Base-by-base conservation (phyloP, 331 rosid genomes). In the Stylosanthes scabra region DNA sequence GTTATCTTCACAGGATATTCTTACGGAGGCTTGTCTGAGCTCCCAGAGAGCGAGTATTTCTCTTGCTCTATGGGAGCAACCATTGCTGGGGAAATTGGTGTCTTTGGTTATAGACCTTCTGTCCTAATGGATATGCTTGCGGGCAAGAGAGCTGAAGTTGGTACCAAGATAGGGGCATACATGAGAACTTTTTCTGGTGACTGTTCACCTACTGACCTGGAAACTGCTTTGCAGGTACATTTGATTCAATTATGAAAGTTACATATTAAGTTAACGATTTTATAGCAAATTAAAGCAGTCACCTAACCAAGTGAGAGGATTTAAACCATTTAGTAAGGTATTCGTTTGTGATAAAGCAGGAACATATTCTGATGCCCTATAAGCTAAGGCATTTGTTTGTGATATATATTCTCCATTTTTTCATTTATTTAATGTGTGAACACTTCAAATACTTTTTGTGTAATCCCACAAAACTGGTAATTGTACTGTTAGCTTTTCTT, bases 131-230 rank as follows among this genome's bases (percentile, higher is more conserved):
- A 94, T 81, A 91, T 94, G 93, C 96, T 94, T 81, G 99, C 99
- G 72, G 99, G 97, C 57, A 94, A 94, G 83, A 89, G 97, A 83
- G 97, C 97, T 74, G 99, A 94, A 91, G 96, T 94, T 39, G 92
- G 99, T 57, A 85, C 89, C 74, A 91, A 87, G 79, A 75, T 94
- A 78, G 97, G 97, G 77, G 99, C 99, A 74, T 94, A 94, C 67
- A 94, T 92, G 93, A 91, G 97, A 87, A 91, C 88, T 12, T 94
- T 94, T 87, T 79, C 88, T 70, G 96, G 96, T 72, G 97, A 91
- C 68, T 91, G 99, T 84, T 94, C 99, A 61, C 99, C 99, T 12
- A 64, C 97, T 40, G 99, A 94, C 87, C 85, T 94, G 76, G 99
- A 94, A 86, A 91, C 97, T 81, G 99, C 96, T 74, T 79, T 94